These are phyloP conservation scores for Tremella mesenterica DNA, from an alignment of 768 basidiomycete genomes.

Conservation along the genomic window DNA sequence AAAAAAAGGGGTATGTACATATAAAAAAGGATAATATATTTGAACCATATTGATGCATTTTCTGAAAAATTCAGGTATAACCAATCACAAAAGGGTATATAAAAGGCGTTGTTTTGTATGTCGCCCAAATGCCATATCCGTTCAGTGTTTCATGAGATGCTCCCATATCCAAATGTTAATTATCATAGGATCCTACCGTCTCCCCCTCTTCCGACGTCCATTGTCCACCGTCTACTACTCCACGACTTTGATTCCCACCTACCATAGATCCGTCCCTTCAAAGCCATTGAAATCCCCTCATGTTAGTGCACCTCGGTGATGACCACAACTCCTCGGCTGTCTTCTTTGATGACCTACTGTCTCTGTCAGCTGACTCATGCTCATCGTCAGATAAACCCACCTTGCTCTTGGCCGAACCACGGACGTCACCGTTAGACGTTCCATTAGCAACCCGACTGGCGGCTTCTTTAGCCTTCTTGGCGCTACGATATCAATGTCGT, in stretches of 20 bases:
- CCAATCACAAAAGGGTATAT: too few relatives aligned
- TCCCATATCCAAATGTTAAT: too few relatives aligned
- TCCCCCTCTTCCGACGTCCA: not conserved
- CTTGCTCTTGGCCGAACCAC: conserved; percentile 35
- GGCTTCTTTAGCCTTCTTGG: conserved; percentile 14
- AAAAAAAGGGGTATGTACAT: too few relatives aligned
- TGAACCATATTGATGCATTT: too few relatives aligned
- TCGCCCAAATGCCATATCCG: too few relatives aligned
- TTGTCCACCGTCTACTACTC: not conserved
- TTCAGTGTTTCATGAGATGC: too few relatives aligned
- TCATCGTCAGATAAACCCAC: conserved; percentile 11
- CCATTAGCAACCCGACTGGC: conserved; percentile 16
- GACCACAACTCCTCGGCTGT: not conserved
- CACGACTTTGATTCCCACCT: not conserved
- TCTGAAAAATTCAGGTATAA: too few relatives aligned
- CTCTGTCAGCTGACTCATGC: conserved; percentile 11
- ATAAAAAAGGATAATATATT: too few relatives aligned
- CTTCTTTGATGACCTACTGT: conserved; percentile 1
- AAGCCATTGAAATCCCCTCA: too few relatives aligned
- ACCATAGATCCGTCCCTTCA: too few relatives aligned
- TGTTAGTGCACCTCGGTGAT: not conserved
- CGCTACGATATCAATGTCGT: not conserved
- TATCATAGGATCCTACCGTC: too few relatives aligned
- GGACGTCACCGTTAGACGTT: conserved; percentile 22
- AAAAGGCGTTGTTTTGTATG: too few relatives aligned